Conservation (phyloP, 1,284 basidiomycete genomes). For the Flammula alnicola region DNA sequence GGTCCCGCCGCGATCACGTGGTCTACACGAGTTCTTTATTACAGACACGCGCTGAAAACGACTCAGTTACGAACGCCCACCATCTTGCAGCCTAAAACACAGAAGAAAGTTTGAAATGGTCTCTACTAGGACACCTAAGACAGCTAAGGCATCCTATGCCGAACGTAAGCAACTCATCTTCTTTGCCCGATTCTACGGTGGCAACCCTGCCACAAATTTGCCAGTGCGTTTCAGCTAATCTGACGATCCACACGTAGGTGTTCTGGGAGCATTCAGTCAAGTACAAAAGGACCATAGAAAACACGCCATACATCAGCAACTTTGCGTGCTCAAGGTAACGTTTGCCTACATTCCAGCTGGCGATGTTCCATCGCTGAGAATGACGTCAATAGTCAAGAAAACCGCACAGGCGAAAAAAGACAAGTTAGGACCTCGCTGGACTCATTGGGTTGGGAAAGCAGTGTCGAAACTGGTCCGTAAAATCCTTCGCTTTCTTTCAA, state of each 20-base stretch:
- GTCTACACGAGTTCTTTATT: slow-evolving; percentile 1
- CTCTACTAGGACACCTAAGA: slow-evolving; percentile 37
- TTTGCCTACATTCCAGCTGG: neutral
- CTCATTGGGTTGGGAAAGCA: slow-evolving; percentile 52
- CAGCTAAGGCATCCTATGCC: slow-evolving; percentile 45
- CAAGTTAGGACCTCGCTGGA: slow-evolving; percentile 53
- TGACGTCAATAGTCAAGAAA: slow-evolving; percentile 44
- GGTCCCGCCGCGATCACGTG: slow-evolving; percentile 10
- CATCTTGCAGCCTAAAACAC: neutral
- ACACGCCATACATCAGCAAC: slow-evolving; percentile 50
- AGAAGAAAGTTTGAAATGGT: slow-evolving; percentile 28
- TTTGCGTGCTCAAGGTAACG: slow-evolving; percentile 48
- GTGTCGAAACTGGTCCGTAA: slow-evolving; percentile 48
- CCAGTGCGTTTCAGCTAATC: slow-evolving; percentile 2
- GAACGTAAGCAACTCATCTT: slow-evolving; percentile 42
- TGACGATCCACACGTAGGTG: slow-evolving; percentile 38
- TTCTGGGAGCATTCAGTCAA: slow-evolving; percentile 48
- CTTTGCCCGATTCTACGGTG: neutral
- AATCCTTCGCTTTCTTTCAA: neutral
- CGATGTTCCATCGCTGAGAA: neutral
- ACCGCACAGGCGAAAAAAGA: slow-evolving; percentile 50
- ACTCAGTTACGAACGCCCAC: slow-evolving; percentile 1
- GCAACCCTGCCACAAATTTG: neutral
- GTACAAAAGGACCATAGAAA: slow-evolving; percentile 49
- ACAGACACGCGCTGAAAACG: slow-evolving; percentile 3